Evolutionary conservation across 805 yeast species (phyloP).

Genomic region (Kodamaea neixiangensis): DNA sequence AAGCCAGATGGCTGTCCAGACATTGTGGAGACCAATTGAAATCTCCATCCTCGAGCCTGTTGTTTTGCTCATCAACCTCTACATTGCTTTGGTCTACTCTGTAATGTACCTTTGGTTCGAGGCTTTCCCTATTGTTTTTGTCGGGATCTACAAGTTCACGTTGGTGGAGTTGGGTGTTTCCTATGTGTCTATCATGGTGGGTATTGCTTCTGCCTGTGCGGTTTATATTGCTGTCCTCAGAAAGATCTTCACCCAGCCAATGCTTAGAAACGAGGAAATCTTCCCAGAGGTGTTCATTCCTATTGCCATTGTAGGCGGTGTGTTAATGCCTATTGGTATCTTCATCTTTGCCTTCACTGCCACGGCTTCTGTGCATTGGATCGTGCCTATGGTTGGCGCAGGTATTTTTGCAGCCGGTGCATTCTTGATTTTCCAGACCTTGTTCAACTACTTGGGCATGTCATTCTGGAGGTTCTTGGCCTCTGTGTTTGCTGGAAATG

Average conservation of each 20-base stretch:
- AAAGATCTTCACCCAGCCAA: constrained; percentile 15
- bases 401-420: constrained; percentile 23
- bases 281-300: constrained; percentile 22
- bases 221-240: constrained; percentile 14
- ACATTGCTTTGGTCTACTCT: constrained; percentile 55
- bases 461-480: constrained; percentile 54
- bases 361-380: constrained; percentile 20
- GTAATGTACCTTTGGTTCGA: constrained; percentile 59
- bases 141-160: constrained; percentile 46
- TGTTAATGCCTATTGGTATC: constrained; percentile 23
- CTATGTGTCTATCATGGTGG: constrained; percentile 49
- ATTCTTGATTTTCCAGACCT: constrained; percentile 48
- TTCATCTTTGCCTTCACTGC: constrained; percentile 25
- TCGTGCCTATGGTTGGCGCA: constrained; percentile 24
- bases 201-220: constrained; percentile 29
- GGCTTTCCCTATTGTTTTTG: constrained; percentile 59
- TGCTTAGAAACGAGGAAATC: constrained; percentile 14
- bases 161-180: constrained; percentile 49
- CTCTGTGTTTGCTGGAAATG: constrained; percentile 61
- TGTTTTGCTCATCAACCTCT: constrained; percentile 52
- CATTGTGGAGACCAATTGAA: constrained; percentile 51
- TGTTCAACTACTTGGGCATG: constrained; percentile 50
- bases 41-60: constrained; percentile 57
- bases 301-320: constrained; percentile 23
- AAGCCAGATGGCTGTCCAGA: constrained; percentile 22